phyloP scores from a whole-genome alignment of 176 grass and related monocot species.

The Aegilops bicornis region DNA sequence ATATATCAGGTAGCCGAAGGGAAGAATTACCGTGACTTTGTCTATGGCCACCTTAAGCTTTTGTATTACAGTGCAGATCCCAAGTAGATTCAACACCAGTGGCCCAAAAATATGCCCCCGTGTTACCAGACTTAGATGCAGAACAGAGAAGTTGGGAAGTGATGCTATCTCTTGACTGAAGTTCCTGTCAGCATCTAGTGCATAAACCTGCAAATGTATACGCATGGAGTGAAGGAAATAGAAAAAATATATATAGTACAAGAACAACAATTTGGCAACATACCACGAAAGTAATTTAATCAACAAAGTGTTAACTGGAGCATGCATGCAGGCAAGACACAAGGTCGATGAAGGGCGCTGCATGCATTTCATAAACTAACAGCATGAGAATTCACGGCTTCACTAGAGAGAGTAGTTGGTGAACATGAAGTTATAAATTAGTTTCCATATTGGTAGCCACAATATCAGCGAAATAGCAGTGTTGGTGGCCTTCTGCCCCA shows the following conservation, averaged over 20 bases:
- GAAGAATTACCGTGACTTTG: not conserved
- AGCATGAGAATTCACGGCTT: no score
- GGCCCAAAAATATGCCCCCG: not conserved
- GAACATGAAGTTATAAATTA: not conserved
- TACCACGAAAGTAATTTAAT: not conserved
- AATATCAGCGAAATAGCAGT: not conserved
- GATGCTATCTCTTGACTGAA: not conserved
- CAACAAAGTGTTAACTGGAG: not conserved
- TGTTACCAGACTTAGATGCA: not conserved
- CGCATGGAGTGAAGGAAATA: no score
- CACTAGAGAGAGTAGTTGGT: not conserved
- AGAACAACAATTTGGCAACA: not conserved
- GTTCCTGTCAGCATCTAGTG: not conserved
- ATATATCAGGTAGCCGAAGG: not conserved
- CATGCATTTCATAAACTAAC: no score
- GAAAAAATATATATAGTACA: no score
- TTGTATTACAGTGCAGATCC: not conserved
- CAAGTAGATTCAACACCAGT: not conserved
- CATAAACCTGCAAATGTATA: not conserved
- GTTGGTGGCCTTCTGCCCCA: no score
- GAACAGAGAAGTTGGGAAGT: not conserved
- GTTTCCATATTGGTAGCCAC: not conserved
- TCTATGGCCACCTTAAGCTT: not conserved
- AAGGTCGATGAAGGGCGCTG: not conserved
- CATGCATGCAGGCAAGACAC: not conserved